Conservation (phyloP, 306 rosid genomes). For the Morella rubra region DNA sequence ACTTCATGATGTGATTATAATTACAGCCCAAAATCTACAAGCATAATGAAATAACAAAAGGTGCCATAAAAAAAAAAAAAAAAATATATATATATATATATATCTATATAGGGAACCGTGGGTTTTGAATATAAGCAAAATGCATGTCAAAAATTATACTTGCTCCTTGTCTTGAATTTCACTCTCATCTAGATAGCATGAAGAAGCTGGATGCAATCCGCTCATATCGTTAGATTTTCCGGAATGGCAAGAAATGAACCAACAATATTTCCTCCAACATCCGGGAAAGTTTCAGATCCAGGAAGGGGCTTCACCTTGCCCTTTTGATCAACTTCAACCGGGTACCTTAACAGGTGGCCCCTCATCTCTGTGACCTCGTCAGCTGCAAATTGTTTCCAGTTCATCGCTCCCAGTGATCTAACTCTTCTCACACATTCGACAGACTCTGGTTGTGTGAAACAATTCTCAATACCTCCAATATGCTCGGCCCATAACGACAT, state of each 20-base stretch:
- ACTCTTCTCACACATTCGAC: conserved; percentile 79
- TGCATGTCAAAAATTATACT: conserved; percentile 28
- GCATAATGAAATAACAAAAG: neutral
- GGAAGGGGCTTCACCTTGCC: conserved; percentile 80
- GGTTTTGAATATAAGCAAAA: conserved; percentile 19
- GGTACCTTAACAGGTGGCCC: conserved; percentile 88
- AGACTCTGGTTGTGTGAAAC: conserved; percentile 78
- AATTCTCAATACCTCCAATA: conserved; percentile 58
- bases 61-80: neutral
- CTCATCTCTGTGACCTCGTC: conserved; percentile 70
- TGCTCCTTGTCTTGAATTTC: conserved; percentile 27
- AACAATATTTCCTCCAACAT: conserved; percentile 79
- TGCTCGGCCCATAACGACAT: conserved; percentile 99
- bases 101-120: no score
- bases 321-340: conserved; percentile 69
- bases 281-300: conserved; percentile 82
- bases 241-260: conserved; percentile 94
- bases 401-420: conserved; percentile 63
- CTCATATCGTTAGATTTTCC: conserved; percentile 85
- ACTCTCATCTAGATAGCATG: conserved; percentile 21
- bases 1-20: no score
- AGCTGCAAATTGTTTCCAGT: conserved; percentile 80
- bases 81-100: neutral
- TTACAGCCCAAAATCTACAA: no score
- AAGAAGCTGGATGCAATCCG: conserved; percentile 14